phyloP scores from a whole-genome alignment of 768 basidiomycete genomes.

The Hypsizygus marmoreus region DNA sequence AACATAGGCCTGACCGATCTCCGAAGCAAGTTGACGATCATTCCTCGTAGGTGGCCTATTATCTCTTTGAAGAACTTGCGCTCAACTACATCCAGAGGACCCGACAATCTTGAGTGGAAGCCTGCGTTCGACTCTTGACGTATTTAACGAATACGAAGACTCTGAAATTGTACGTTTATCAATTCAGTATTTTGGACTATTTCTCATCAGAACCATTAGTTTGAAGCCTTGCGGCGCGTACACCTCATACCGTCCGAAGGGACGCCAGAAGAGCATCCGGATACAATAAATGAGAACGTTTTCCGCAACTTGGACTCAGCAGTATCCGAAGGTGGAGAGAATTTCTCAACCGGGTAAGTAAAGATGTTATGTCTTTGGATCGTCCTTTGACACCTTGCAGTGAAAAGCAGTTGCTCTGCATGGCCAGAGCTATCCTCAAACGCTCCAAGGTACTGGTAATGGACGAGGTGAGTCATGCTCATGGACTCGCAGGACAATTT shows the following conservation, averaged over 20 bases:
- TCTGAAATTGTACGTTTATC: conserved; percentile 64
- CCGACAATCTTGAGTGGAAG: conserved; percentile 87
- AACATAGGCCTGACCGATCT: conserved; percentile 81
- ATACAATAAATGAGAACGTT: conserved; percentile 67
- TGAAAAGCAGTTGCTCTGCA: conserved; percentile 82
- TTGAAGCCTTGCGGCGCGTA: conserved; percentile 80
- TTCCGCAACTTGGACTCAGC: conserved; percentile 75
- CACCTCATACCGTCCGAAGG: conserved; percentile 72
- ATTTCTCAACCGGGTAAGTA: conserved; percentile 80
- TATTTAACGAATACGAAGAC: conserved; percentile 86
- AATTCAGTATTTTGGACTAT: not conserved
- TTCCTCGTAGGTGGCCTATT: conserved; percentile 56
- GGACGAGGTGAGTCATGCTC: conserved; percentile 60
- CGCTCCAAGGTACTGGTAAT: conserved; percentile 75
- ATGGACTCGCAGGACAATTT: not conserved
- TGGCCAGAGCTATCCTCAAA: conserved; percentile 82
- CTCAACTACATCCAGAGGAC: conserved; percentile 61
- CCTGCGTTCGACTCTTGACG: conserved; percentile 77
- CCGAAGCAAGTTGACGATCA: conserved; percentile 67
- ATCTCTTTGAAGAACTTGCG: not conserved
- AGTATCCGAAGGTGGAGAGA: conserved; percentile 86
- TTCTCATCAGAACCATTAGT: too few relatives aligned
- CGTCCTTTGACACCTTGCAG: conserved; percentile 21
- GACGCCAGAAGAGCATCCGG: conserved; percentile 42
- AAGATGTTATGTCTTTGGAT: not conserved